These are phyloP conservation scores for Tetracladium maxilliforme DNA, from an alignment of 2,329 filamentous ascomycete genomes.

Conservation along the genomic window DNA sequence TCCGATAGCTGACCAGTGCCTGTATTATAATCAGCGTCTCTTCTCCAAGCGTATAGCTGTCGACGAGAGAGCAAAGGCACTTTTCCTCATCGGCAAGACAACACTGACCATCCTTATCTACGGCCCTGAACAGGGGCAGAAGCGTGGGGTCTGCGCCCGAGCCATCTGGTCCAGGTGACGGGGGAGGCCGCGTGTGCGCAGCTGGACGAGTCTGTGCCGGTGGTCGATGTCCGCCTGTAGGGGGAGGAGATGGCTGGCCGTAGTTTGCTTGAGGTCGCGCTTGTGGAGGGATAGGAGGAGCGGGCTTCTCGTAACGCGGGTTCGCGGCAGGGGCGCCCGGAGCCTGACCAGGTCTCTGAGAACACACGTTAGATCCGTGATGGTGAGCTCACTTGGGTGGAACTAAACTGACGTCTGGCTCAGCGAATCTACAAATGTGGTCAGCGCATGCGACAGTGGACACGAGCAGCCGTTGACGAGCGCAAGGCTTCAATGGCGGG, in stretches of 20 bases:
- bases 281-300: slow-evolving; percentile 12
- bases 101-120: slow-evolving; percentile 65
- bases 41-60: no score
- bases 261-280: slow-evolving; percentile 12
- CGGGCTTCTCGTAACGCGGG: slow-evolving; percentile 11
- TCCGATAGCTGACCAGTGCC: slow-evolving; percentile 74
- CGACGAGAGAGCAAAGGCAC: no score
- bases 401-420: no score
- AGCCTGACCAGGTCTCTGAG: slow-evolving; percentile 5
- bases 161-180: slow-evolving; percentile 41
- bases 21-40: slow-evolving; percentile 16
- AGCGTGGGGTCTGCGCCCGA: slow-evolving; percentile 54
- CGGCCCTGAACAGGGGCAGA: slow-evolving; percentile 74
- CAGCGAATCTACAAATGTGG: slow-evolving; percentile 27
- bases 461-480: slow-evolving; percentile 1
- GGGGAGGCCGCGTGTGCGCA: slow-evolving; percentile 46
- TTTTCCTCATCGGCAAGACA: no score
- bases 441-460: slow-evolving; percentile 3
- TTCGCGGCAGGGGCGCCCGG: slow-evolving; percentile 11
- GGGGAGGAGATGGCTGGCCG: slow-evolving; percentile 28
- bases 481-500: slow-evolving; percentile 4
- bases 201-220: slow-evolving; percentile 33
- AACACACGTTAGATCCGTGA: no score
- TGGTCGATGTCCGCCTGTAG: slow-evolving; percentile 23
- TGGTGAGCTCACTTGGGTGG: no score